Evolutionary conservation across 2,329 filamentous ascomycete species (phyloP).

Genomic region (Didymellaceae sp.): DNA sequence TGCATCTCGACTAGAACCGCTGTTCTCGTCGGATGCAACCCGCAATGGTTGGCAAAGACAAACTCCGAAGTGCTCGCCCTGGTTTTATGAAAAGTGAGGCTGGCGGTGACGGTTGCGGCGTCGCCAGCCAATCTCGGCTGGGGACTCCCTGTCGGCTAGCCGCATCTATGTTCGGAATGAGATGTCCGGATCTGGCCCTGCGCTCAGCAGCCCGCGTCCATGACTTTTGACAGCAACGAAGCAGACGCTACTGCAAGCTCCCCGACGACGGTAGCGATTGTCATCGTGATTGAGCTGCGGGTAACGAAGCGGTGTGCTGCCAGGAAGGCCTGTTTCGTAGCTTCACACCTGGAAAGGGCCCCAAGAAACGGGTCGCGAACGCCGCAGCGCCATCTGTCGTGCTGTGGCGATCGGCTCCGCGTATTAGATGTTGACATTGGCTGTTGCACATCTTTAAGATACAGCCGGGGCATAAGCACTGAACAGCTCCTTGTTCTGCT

Average conservation of each 20-base stretch:
- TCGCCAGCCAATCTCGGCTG: conserved; percentile 33
- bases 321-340: conserved; percentile 37
- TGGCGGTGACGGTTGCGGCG: conserved; percentile 32
- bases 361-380: conserved; percentile 23
- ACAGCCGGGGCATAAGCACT: conserved; percentile 31
- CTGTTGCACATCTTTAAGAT: conserved; percentile 32
- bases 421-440: conserved; percentile 32
- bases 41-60: conserved; percentile 18
- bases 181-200: conserved; percentile 27
- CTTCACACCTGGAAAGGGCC: conserved; percentile 33
- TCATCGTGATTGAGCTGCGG: conserved; percentile 20
- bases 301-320: conserved; percentile 40
- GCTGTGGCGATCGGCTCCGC: conserved; percentile 37
- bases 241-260: conserved; percentile 33
- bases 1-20: conserved; percentile 15
- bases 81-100: conserved; percentile 41
- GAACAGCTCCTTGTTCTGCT: conserved; percentile 30
- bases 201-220: conserved; percentile 22
- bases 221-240: conserved; percentile 29
- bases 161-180: conserved; percentile 24
- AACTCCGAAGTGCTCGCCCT: conserved; percentile 35
- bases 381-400: conserved; percentile 28
- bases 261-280: conserved; percentile 20
- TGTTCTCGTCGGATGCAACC: conserved; percentile 15
- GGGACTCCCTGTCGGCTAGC: conserved; percentile 15